phyloP scores from a whole-genome alignment of 108 stramenopile genomes.

The Conticribra weissflogii region DNA sequence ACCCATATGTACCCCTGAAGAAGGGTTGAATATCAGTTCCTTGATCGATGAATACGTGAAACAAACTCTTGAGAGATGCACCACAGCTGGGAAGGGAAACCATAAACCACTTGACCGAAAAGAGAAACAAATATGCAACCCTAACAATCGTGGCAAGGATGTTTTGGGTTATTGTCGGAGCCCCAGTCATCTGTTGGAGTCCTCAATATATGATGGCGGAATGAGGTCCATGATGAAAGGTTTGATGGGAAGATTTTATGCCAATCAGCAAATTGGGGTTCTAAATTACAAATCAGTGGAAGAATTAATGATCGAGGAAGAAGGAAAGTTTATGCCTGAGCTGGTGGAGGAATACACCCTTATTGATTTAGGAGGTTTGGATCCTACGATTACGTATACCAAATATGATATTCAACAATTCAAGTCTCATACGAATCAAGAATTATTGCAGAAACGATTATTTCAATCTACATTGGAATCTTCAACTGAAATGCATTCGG shows the following conservation, averaged over 20 bases:
- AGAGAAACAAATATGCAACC: constrained; percentile 18
- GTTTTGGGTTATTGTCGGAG: constrained; percentile 17
- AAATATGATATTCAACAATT: constrained; percentile 5
- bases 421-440: neutral
- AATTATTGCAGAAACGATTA: neutral
- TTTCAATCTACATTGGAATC: neutral
- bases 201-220: constrained; percentile 8
- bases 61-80: neutral
- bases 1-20: constrained; percentile 11
- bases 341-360: constrained; percentile 27
- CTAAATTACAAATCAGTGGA: constrained; percentile 3
- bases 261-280: constrained; percentile 6
- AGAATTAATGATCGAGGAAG: neutral
- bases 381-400: neutral
- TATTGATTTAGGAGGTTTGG: constrained; percentile 36
- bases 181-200: constrained; percentile 16
- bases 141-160: neutral
- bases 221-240: constrained; percentile 26
- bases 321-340: neutral
- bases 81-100: too few species aligned
- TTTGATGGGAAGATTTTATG: constrained; percentile 21
- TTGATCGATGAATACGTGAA: constrained; percentile 14
- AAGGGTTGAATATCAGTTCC: constrained; percentile 14
- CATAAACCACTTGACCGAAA: constrained; percentile 2
- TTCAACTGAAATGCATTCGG: neutral